A percentile compares a stretch with the other conserved stretches of the same genome.
Evolutionary conservation across 495 filamentous ascomycete genomes (phyloP).

Genomic region (Trichoderma asperelloides): DNA sequence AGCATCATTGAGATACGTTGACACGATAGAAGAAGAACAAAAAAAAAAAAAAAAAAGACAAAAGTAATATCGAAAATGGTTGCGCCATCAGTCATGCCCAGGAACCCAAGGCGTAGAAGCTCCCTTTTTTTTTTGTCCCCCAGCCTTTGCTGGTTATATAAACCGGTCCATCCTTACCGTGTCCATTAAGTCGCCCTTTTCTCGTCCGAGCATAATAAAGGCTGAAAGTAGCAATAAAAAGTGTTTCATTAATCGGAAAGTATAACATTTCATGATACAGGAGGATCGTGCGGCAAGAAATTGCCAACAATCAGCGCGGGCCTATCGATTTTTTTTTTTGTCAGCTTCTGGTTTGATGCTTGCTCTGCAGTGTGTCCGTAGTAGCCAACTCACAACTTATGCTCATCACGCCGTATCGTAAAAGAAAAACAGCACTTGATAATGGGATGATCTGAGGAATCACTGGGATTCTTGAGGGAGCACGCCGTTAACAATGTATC

Average conservation of each 20-base stretch:
- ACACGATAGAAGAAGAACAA: not conserved
- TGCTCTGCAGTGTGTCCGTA: not conserved
- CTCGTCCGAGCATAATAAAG: not conserved
- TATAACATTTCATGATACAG: constrained; percentile 4
- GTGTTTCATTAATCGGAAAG: not conserved
- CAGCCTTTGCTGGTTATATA: not conserved
- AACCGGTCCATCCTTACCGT: not conserved
- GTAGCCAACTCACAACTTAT: constrained; percentile 75
- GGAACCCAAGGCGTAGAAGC: not conserved
- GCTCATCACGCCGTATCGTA: constrained; percentile 83
- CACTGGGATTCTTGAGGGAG: constrained; percentile 76
- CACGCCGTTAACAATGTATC: constrained; percentile 96
- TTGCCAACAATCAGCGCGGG: constrained; percentile 94
- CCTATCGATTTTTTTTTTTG: constrained; percentile 34
- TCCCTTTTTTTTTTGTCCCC: not conserved
- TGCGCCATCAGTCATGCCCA: not conserved
- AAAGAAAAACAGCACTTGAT: constrained; percentile 97
- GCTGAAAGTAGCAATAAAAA: not conserved
- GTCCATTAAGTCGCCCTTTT: not conserved
- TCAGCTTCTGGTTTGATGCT: not conserved
- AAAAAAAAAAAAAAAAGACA: not conserved
- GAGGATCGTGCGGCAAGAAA: constrained; percentile 67
- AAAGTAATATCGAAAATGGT: not conserved
- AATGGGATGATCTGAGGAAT: constrained; percentile 57
- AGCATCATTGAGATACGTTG: too few relatives aligned